Base-by-base conservation (phyloP, 208 protist species). In the Herpetomonas samuelpessoai region DNA sequence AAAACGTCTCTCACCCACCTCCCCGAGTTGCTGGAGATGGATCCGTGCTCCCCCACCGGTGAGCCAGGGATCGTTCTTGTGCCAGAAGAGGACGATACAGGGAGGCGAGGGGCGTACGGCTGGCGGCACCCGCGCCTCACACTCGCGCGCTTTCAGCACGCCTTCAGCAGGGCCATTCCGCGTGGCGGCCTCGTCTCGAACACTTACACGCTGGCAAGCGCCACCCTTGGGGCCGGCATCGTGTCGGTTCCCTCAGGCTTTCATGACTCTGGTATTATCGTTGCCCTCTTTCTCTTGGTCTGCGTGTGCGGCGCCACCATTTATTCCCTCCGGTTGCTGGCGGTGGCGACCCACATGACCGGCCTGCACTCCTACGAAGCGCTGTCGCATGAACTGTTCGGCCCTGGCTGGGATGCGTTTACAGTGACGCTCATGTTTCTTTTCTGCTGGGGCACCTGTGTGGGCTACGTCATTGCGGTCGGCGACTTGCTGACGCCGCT, bases 221-320 rank as follows among this genome's bases (percentile, higher is more conserved):
- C 78, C 16, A 91, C 82, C n/a, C 71, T 96, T 18, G 90, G 90
- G 39, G 86, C 86, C 14, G 84, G 86, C 18, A 92, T 92, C 57
- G 63, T 93, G 12, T 66, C 80, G 1, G 65, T 96, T 7, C 79
- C 90, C 24, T 76, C 72, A 26, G 86, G 69, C 28, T 91, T 93
- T 39, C 62, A 76, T 54, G 51, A 74, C 49, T 86, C 74, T 24
- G 90, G 90, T 28, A 70, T 93, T 30, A 58, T 85, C 31, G 61
- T 91, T 0, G 73, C 81, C 10, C 31, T 69, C 10, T 24, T 92
- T 1, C 58, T 82, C 41, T 68, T 96, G 4, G 57, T 81, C 2
- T 52, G 76, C 4, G 58, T 87, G 41, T 78, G 57, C 41, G 28
- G 68, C 9, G 69, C 55, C 52, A 96, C 86, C 35, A 74, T 96